Conservation (phyloP, 148 eudicot species). For the Tetragonia tetragonoides region DNA sequence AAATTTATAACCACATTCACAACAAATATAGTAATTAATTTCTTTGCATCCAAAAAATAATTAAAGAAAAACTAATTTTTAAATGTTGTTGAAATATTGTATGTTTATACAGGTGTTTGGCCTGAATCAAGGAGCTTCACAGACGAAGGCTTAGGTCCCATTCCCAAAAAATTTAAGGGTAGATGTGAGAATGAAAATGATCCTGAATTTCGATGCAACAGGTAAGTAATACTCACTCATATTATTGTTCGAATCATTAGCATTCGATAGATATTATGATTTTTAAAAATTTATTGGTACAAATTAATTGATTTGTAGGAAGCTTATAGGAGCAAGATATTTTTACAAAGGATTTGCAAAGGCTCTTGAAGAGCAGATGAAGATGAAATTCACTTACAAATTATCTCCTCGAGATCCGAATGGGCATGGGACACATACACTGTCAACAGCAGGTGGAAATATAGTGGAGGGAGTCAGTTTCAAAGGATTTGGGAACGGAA, state of each 20-base stretch:
- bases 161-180: conserved; percentile 14
- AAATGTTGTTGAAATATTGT: too few species aligned
- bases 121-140: conserved; percentile 16
- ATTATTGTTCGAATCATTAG: too few species aligned
- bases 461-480: not conserved
- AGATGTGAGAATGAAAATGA: conserved; percentile 12
- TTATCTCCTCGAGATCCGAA: not conserved
- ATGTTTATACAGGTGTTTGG: conserved; percentile 14
- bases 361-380: not conserved
- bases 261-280: too few species aligned
- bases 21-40: too few species aligned
- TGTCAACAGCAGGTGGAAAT: conserved; percentile 10
- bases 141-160: conserved; percentile 9
- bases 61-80: too few species aligned
- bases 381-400: too few species aligned
- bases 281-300: too few species aligned
- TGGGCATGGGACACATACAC: conserved; percentile 12
- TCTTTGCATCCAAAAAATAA: too few species aligned
- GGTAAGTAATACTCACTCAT: not conserved
- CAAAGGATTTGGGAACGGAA: conserved; percentile 16
- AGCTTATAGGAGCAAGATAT: conserved; percentile 18
- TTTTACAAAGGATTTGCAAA: conserved; percentile 4
- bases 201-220: conserved; percentile 4
- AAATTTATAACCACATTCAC: too few species aligned
- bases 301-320: not conserved